Base-by-base conservation (phyloP, 1,284 basidiomycete genomes). In the Sanguinoderma infundibulare region DNA sequence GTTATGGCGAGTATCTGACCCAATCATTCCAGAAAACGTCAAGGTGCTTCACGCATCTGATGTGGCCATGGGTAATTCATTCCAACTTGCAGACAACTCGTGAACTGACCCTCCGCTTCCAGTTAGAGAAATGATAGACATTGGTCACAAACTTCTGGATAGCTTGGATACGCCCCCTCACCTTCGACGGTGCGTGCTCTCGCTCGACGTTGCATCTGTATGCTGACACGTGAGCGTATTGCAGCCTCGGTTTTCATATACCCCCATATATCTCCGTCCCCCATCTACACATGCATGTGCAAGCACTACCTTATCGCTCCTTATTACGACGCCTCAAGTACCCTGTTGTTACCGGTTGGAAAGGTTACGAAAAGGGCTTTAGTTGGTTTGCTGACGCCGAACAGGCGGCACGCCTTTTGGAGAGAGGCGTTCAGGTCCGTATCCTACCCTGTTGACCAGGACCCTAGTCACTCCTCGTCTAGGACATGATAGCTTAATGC, bases 241-340 rank as follows among this genome's bases (percentile, higher is more conserved):
- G 30, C 72, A 91, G 87, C 62, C 79, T 92, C 73, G 91, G 92
- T 1, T 94, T 92, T 68, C 91, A 94, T 72, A 91, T 94, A 63
- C 90, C 92, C 0, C 93, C 93, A 0, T 91, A 92, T 73, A 88
- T 85, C 60, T 90, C 88, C n/a, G 84, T 95, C 2, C 77, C 87
- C 30, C 92, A 95, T 73, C 77, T 95, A 15, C 93, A 95, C 72
- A 74, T 96, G 40, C 94, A 95, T 73, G 86, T 90, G 22, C 87
- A 92, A 47, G 85, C 80, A 5, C 75, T 92, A 36, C 91, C 91
- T 0, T 91, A 90, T 74, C 81, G 75, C 8, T 81, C 83, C 0
- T 53, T 71, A 1, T 64, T 78, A 5, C 74, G 74, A 8, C 69
- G 73, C n/a, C 63, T 83, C 38, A 87, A 90, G 69, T 95, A 92